Base-by-base conservation (phyloP, 805 yeast genomes). In the Torulaspora delbrueckii region DNA sequence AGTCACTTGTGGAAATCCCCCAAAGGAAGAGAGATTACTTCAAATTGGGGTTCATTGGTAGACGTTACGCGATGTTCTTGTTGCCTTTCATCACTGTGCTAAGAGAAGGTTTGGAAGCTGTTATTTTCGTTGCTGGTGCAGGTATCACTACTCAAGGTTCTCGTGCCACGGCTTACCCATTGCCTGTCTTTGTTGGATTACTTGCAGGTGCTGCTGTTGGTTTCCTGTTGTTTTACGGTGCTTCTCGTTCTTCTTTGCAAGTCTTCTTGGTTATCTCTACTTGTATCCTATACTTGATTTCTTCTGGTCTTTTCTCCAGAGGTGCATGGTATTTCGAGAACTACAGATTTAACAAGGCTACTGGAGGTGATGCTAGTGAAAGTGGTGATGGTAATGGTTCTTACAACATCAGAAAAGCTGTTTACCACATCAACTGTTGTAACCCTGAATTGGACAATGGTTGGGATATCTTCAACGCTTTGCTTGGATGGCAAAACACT, bases 381-480 rank as follows among this genome's bases (percentile, higher is more conserved):
- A 71, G 75, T 57, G 98, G 98, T 59, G 75, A 82, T 44, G 99
- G 99, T 56, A 91, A 96, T 35, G 99, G 99, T 63, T 84, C 97
- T 22, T 91, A 91, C 70, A 82, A 91, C 68, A 79, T 91, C 59
- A 59, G 73, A 41, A 77, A 76, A 60, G 70, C 85, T 10, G 96
- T 91, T 23, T 91, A 96, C 90, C 99, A 91, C 71, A 95, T 91
- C 51, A 89, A 91, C 76, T 91, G 97, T 72, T 91, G 98, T 74
- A 89, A 89, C 69, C 97, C 97, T 37, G 90, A 84, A 67, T 73
- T 76, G 48, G 91, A 84, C 69, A 81, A 83, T 57, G 98, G 97
- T 72, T 91, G 98, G 98, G 96, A 89, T 77, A 82, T 91, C 51
- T 91, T 91, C 77, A 91, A 91, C 63, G 87, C 97, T 23, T 68